Evolutionary conservation across 1,139 yeast species (phyloP).

Genomic region (Candida anutae): DNA sequence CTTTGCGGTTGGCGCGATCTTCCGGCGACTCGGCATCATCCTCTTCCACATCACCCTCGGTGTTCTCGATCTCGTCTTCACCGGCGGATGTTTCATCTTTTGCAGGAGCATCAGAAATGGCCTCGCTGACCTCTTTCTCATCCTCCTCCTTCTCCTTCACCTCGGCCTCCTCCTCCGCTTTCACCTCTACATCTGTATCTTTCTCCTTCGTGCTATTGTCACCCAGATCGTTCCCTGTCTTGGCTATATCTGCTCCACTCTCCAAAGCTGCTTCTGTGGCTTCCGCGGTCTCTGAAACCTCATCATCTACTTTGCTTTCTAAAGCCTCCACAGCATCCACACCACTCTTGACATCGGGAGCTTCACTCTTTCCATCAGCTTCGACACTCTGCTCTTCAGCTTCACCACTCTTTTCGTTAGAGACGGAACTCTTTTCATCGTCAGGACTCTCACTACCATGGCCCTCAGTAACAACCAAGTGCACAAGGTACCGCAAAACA

Average conservation of each 20-base stretch:
- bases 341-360: too few species aligned
- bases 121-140: conserved; percentile 1
- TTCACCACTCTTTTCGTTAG: too few species aligned
- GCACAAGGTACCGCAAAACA: conserved; percentile 57
- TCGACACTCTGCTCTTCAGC: too few species aligned
- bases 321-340: background rate
- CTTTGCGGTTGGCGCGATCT: conserved; percentile 58
- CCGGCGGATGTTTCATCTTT: conserved; percentile 11
- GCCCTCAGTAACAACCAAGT: conserved; percentile 52
- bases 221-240: too few species aligned
- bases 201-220: too few species aligned
- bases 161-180: conserved; percentile 1
- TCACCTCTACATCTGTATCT: too few species aligned
- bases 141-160: conserved; percentile 4
- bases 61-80: conserved; percentile 8
- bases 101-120: conserved; percentile 22
- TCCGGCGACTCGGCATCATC: conserved; percentile 32
- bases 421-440: too few species aligned
- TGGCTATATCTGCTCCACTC: too few species aligned
- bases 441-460: conserved; percentile 3
- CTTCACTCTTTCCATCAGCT: too few species aligned
- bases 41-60: conserved; percentile 9
- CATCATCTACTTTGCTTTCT: too few species aligned
- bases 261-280: too few species aligned
- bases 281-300: too few species aligned